Evolutionary conservation across 2,329 filamentous ascomycete genomes (phyloP), one percentile per base, ranked within the genome.

Genomic region (Bimuria novae-zelandiae): DNA sequence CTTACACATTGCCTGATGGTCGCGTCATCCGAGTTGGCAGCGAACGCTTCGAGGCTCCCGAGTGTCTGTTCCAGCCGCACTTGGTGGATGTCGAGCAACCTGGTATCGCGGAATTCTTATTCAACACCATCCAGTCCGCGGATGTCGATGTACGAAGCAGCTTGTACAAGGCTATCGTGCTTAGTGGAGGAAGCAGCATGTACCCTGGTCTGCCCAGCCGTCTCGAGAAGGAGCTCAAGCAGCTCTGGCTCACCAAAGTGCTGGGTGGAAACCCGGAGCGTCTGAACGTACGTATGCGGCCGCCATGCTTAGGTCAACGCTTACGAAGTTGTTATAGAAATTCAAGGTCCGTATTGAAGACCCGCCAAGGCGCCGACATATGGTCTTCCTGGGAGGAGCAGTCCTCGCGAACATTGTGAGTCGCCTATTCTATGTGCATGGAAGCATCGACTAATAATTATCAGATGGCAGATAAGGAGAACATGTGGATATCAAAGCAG

Each of bases 281-380:
- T 62, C 77, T 99, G 70, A 90, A 85, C 69, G 83, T 85, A 73
- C 63, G 82, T 68, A 46, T 51, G 21, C 47, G 43, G 48, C 14
- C 67, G 32, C 33, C 6, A 22, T 32, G 37, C 11, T 40, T 27
- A 42, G 40, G 36, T 33, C 30, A 32, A 17, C 32, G 39, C 67
- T 75, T 49, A 75, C 51, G 47, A 17, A 2, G 19, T 36, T 6
- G 16, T 10, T 56, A 43, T 64, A 86, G 86, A 99, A 97, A 86
- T 99, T 99, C 84, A 99, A 97, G 85, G 93, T 99, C 62, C 86
- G 94, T 75, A 97, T 99, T 81, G 94, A 99, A 76, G 94, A 99
- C 75, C 94, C 94, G 46, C 94, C 94, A 29, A 85, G 94, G 77
- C 85, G 94, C 79, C 84, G 93, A 76, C 94, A 99, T 81, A 97